Evolutionary conservation across 805 yeast genomes (phyloP), one percentile per base, ranked within the genome.

Genomic region (Spathaspora gorwiae): DNA sequence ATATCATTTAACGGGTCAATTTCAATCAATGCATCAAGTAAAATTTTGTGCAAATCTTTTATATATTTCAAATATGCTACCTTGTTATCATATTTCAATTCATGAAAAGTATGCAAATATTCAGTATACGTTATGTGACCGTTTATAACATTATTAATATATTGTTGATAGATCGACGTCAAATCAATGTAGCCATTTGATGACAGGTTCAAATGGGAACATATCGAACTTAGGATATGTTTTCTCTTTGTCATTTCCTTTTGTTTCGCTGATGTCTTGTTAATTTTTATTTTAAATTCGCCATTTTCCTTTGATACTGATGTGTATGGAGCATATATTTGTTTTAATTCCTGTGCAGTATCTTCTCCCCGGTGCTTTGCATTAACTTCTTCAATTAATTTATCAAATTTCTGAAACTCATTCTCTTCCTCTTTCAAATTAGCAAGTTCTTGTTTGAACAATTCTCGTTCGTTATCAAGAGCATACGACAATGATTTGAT

Each of bases 101-200:
- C 60, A 38, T 74, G 70, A 50, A 83, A 71, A 4, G 57, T 52
- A 24, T 61, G 65, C 29, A 87, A 55, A 55, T 78, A 87, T 48
- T 76, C 76, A 8, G 72, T 54, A 51, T 84, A 83, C 9, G 73
- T 62, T 1, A 64, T 50, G 15, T 59, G 56, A 9, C 45, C 40
- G 8, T 47, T 50, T 4, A 54, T 35, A 61, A 66, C 6, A 80
- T 35, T 64, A 44, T 77, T 73, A 34, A 82, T 58, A 79, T 83
- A 85, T 29, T 54, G 52, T 29, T 75, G 78, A 61, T 81, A 84
- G 40, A 73, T 66, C 5, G 57, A 57, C 3, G 69, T 57, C 43
- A 88, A 65, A 49, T 88, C 92, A 14, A 90, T 51, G 50, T 61
- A 79, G 0, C 96, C 96, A 55, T 73, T 76, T 31, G 64, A 62